Conservation (phyloP, 2,329 filamentous ascomycete genomes). For the Aspergillus eucalypticola region DNA sequence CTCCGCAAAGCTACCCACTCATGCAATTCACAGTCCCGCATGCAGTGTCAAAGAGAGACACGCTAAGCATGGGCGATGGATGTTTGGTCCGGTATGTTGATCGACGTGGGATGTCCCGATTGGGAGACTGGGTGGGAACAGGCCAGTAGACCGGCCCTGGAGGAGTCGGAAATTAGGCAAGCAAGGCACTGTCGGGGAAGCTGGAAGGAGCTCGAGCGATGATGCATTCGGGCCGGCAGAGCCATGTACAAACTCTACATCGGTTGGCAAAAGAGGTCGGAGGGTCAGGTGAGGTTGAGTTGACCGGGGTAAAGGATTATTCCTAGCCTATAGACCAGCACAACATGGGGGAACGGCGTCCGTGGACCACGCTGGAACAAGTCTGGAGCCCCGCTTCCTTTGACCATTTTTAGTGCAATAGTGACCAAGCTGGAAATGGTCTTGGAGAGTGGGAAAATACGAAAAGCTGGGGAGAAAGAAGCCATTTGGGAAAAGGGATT, state of each 20-base stretch:
- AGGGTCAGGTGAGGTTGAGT: not conserved
- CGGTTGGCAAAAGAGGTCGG: not conserved
- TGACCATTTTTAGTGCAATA: not conserved
- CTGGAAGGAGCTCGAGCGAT: not conserved
- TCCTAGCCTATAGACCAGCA: not conserved
- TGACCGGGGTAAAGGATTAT: not conserved
- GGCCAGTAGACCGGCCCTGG: not conserved
- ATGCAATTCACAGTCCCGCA: conserved; percentile 1
- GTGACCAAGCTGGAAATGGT: too few species aligned
- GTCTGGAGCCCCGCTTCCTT: conserved; percentile 1
- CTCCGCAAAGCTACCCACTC: conserved; percentile 8
- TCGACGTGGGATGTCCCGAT: conserved; percentile 5
- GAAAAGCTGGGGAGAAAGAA: not conserved
- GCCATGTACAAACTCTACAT: not conserved
- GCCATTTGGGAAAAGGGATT: not conserved
- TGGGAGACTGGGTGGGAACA: not conserved
- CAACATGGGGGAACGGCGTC: not conserved
- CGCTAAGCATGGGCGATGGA: not conserved
- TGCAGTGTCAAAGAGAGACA: not conserved
- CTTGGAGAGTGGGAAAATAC: not conserved
- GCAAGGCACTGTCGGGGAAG: not conserved
- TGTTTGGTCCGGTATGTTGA: not conserved
- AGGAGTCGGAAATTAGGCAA: conserved; percentile 4
- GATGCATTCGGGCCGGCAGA: conserved; percentile 1
- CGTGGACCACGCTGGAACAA: not conserved